These are phyloP conservation scores for Camelina hispida DNA, from an alignment of 345 rosid genomes.

Conservation along the genomic window DNA sequence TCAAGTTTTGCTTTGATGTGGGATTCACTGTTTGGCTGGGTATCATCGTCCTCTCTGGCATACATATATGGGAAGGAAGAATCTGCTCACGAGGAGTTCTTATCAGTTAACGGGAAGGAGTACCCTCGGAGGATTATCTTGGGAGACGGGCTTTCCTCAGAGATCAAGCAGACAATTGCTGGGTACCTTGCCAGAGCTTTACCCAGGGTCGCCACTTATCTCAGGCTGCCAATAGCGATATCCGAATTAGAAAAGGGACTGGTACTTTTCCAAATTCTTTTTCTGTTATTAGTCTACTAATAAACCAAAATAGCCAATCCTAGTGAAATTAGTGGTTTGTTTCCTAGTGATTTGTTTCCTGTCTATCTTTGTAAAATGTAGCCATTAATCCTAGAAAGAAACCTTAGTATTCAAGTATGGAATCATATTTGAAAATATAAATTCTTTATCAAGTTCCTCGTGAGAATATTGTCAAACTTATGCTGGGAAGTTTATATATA, in stretches of 20 bases:
- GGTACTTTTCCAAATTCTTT: slow-evolving; percentile 47
- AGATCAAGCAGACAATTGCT: slow-evolving; percentile 79
- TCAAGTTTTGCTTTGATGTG: slow-evolving; percentile 91
- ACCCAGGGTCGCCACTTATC: slow-evolving; percentile 73
- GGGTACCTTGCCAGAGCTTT: slow-evolving; percentile 81
- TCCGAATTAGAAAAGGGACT: slow-evolving; percentile 80
- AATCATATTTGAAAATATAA: not conserved
- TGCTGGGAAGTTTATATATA: not conserved
- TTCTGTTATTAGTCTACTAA: not conserved
- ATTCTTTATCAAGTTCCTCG: not conserved
- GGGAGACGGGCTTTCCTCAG: slow-evolving; percentile 76
- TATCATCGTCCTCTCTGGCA: slow-evolving; percentile 87
- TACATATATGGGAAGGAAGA: slow-evolving; percentile 87
- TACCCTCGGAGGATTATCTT: slow-evolving; percentile 61
- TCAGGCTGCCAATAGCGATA: slow-evolving; percentile 64
- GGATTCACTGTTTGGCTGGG: slow-evolving; percentile 87
- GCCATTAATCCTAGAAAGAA: too few species aligned
- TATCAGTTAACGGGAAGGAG: slow-evolving; percentile 66
- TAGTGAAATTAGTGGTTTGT: not conserved
- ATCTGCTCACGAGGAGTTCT: slow-evolving; percentile 68
- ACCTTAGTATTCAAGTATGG: not conserved
- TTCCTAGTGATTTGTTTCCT: not conserved
- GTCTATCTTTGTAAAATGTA: too few species aligned
- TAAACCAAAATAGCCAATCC: not conserved
- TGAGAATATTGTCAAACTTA: slow-evolving; percentile 2